Conservation (phyloP, 352 stramenopile genomes). For the Phytophthora sp. region DNA sequence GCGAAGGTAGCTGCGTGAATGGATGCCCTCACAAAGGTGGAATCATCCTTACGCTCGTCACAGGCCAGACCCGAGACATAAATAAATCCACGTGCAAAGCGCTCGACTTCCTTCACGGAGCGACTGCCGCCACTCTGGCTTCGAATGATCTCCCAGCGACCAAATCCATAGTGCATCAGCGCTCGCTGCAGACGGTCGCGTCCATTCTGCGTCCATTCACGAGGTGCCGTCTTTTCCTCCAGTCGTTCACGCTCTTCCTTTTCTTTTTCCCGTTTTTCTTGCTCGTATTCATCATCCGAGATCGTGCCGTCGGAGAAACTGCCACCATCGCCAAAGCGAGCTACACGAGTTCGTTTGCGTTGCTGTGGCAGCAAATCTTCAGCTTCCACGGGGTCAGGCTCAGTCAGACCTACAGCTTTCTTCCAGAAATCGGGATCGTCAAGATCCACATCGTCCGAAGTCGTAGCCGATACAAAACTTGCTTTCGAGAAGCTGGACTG, state of each 20-base stretch:
- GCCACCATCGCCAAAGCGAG: slow-evolving; percentile 74
- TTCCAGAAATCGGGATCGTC: slow-evolving; percentile 99
- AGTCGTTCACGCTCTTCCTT: slow-evolving; percentile 58
- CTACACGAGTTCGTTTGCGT: slow-evolving; percentile 86
- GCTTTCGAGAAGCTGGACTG: slow-evolving; percentile 92
- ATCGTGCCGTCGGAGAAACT: slow-evolving; percentile 75
- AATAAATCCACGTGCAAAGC: slow-evolving; percentile 87
- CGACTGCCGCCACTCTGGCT: slow-evolving; percentile 88
- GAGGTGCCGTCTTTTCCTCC: slow-evolving; percentile 72
- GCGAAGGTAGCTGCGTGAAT: slow-evolving; percentile 69
- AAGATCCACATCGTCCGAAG: slow-evolving; percentile 95
- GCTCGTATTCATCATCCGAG: slow-evolving; percentile 64
- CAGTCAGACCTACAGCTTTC: slow-evolving; percentile 93
- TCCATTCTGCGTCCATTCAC: slow-evolving; percentile 89
- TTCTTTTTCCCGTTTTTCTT: slow-evolving; percentile 55
- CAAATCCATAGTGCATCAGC: slow-evolving; percentile 89
- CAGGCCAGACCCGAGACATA: slow-evolving; percentile 85
- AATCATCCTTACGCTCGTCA: slow-evolving; percentile 80
- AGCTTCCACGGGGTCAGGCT: slow-evolving; percentile 68
- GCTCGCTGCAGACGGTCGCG: slow-evolving; percentile 84
- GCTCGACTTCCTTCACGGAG: slow-evolving; percentile 82
- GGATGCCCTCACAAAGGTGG: slow-evolving; percentile 81
- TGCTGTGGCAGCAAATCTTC: slow-evolving; percentile 76
- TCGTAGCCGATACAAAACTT: slow-evolving; percentile 91
- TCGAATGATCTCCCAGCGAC: slow-evolving; percentile 88